Evolutionary conservation across 768 basidiomycete species (phyloP).

Genomic region (Hericium erinaceus): DNA sequence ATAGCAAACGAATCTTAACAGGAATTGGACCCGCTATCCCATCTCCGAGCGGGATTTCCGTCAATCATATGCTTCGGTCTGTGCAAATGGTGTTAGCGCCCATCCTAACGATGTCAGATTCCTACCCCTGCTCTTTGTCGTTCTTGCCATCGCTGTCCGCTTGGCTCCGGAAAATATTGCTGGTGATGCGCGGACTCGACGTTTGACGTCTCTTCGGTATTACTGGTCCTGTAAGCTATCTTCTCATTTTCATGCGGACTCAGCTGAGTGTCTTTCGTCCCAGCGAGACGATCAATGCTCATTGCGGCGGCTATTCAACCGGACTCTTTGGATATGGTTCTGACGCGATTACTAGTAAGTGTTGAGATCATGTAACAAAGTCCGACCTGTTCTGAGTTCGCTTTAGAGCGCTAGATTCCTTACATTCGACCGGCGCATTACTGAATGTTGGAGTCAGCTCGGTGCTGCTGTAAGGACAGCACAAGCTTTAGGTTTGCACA

Average conservation of each 20-base stretch:
- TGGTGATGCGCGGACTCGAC: constrained; percentile 66
- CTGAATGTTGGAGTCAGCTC: constrained; percentile 94
- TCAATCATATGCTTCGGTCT: constrained; percentile 54
- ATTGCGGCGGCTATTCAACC: constrained; percentile 92
- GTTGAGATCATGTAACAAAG: not conserved
- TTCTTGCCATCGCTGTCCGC: constrained; percentile 79
- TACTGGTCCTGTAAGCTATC: constrained; percentile 85
- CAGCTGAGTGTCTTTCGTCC: constrained; percentile 11
- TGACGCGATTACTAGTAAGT: constrained; percentile 71
- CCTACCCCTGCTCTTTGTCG: constrained; percentile 87
- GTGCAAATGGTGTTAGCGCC: constrained; percentile 50
- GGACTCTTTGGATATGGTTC: constrained; percentile 86
- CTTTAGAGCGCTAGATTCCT: constrained; percentile 58
- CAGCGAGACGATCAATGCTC: constrained; percentile 79
- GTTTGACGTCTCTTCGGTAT: constrained; percentile 79
- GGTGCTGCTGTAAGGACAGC: constrained; percentile 90
- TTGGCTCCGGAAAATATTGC: constrained; percentile 79
- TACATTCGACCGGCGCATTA: constrained; percentile 73
- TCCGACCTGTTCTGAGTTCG: not conserved
- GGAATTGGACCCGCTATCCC: constrained; percentile 93
- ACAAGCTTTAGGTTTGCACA: constrained; percentile 86
- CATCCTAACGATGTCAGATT: constrained; percentile 75
- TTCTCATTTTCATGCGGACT: constrained; percentile 1
- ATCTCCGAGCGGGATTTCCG: constrained; percentile 81
- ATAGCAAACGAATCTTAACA: constrained; percentile 18